Base-by-base conservation (phyloP, 2,329 filamentous ascomycete genomes). In the Sclerotinia nivalis region DNA sequence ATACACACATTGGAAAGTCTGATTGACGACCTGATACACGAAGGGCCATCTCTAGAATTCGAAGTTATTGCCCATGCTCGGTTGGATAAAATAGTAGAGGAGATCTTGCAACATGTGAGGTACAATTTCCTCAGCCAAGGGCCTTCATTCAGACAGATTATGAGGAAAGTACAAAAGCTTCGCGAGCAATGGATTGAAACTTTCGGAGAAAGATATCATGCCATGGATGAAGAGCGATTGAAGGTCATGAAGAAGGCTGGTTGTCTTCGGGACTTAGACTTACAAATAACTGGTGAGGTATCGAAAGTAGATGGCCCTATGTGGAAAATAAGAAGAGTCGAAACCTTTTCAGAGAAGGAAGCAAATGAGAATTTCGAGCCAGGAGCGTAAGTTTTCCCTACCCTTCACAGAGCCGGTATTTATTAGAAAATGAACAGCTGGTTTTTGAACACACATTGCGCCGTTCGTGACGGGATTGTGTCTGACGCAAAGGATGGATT, bases 381-480 rank as follows among this genome's bases (percentile, higher is more conserved):
- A 34, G 86, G 86, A 69, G 79, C 84, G 85, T 87, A 77, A 79
- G 84, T 77, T 47, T 4, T 12, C 6, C 7, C 2, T 52, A 20
- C 4, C 45, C 13, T 58, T 59, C 10, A 18, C 20, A 37, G 12
- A 1, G 66, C 40, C 18, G 76, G 80, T 22, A 13, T 2, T 68
- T 65, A 66, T 77, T 78, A 79, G 58, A 10, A 18, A 12, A n/a
- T 28, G 20, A 60, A 13, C 68, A 88, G 86, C 69, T 89, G 84
- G 86, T 88, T 86, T 85, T 76, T 86, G 25, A 85, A 86, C 67
- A 79, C 87, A 45, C 82, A 84, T 49, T 87, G 86, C 73, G 86
- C 85, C 2, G 80, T 84, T 70, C 82, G 85, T 40, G 86, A 88
- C 73, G 86, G 86, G 28, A 84, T 88, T 25, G 82, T 87, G 12